These are phyloP conservation scores for Phytophthora syringae DNA, from an alignment of 352 stramenopile species.

Conservation along the genomic window DNA sequence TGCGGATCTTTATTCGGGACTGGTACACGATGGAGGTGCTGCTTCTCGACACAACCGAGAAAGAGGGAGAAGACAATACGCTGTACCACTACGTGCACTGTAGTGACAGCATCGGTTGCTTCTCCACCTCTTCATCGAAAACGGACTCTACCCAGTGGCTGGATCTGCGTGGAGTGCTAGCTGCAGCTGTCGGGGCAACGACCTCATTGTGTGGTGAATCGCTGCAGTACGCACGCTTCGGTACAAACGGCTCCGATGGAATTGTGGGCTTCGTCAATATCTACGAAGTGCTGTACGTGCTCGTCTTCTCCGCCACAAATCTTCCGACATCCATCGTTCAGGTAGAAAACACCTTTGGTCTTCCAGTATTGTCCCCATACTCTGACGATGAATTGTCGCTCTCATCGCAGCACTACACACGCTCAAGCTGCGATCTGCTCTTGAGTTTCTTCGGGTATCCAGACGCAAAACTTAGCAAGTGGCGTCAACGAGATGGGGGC, in stretches of 20 bases:
- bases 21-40: slow-evolving; percentile 50
- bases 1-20: not conserved
- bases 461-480: slow-evolving; percentile 40
- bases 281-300: slow-evolving; percentile 61
- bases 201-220: slow-evolving; percentile 55
- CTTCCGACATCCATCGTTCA: slow-evolving; percentile 24
- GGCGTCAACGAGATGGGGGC: slow-evolving; percentile 19
- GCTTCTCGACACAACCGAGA: slow-evolving; percentile 68
- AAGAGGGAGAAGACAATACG: slow-evolving; percentile 73
- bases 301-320: slow-evolving; percentile 41
- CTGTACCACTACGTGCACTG: slow-evolving; percentile 49
- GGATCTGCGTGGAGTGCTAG: slow-evolving; percentile 62
- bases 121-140: slow-evolving; percentile 12
- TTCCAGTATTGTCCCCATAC: not conserved
- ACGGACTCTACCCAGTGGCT: slow-evolving; percentile 31
- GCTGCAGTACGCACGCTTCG: slow-evolving; percentile 47
- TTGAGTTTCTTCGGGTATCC: slow-evolving; percentile 64
- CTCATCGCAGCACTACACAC: slow-evolving; percentile 51
- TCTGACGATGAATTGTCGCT: not conserved
- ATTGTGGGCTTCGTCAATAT: slow-evolving; percentile 57
- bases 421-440: slow-evolving; percentile 58
- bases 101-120: slow-evolving; percentile 7
- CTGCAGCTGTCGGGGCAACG: slow-evolving; percentile 58
- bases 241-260: slow-evolving; percentile 6
- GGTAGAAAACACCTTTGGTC: slow-evolving; percentile 8